Evolutionary conservation across 2,329 filamentous ascomycete genomes (phyloP), one percentile per base, ranked within the genome.

Genomic region (Neofusicoccum ribis): DNA sequence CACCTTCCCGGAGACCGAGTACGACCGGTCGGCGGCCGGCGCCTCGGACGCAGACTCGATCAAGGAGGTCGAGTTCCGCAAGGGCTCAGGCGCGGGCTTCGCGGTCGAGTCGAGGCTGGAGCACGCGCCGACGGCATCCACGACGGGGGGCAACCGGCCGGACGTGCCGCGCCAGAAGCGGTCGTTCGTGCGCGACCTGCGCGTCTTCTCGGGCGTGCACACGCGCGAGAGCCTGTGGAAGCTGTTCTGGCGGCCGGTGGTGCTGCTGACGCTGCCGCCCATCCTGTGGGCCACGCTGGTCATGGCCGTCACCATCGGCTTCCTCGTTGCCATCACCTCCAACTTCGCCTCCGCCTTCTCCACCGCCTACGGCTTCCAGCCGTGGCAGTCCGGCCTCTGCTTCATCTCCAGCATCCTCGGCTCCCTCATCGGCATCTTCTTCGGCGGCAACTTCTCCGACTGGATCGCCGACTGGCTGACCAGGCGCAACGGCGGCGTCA

Each of bases 231-330:
- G 78, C 36, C 64, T 85, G 1, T 71, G 77, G 62, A 83, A 78
- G 65, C 80, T 87, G 68, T 78, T 82, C 63, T 44, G 82, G 7
- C 82, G 85, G 0, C 85, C 85, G 1, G 70, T 86, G 20, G 76
- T 80, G 2, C 73, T 87, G 34, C 79, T 86, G 11, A 64, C 79
- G 2, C 76, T 87, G 1, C 85, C 85, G 5, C 79, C 83, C 0
- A 81, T 87, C 0, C 73, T 87, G 2, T 87, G 84, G 84, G 83
- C 83, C 3, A 82, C 84, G 11, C 73, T 86, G 2, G 81, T 85
- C 17, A 80, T 84, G 73, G 79, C 84, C 1, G 83, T 83, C 3
- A 85, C 84, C 1, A 84, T 87, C 63, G 84, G 84, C 1, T 86
- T 86, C 70, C 72, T 85, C 1, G 69, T 78, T 76, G 76, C 74